Evolutionary conservation across 2,329 filamentous ascomycete genomes (phyloP).

Genomic region (Phaeosphaeriaceae sp.): DNA sequence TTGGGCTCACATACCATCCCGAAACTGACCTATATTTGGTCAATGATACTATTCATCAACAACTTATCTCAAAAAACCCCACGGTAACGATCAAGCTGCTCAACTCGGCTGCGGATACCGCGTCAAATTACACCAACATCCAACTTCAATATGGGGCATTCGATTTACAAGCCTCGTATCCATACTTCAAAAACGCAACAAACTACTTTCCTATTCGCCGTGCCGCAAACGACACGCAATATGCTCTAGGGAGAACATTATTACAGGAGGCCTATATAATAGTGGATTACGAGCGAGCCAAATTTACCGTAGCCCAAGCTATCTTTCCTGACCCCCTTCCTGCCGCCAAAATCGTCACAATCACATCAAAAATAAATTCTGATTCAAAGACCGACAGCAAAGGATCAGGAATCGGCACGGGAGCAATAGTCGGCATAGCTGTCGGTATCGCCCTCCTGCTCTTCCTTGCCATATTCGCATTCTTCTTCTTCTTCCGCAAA

Average conservation of each 20-base stretch:
- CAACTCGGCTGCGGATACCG: constrained; percentile 37
- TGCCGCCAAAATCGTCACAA: constrained; percentile 36
- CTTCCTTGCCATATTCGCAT: constrained; percentile 23
- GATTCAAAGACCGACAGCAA: constrained; percentile 1
- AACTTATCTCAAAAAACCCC: constrained; percentile 39
- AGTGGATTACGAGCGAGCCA: constrained; percentile 55
- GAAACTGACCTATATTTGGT: constrained; percentile 48
- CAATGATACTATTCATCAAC: constrained; percentile 45
- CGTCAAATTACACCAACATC: constrained; percentile 50
- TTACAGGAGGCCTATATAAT: constrained; percentile 68
- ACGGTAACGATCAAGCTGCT: constrained; percentile 47
- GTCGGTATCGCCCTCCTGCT: constrained; percentile 27
- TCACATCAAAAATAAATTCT: constrained; percentile 16
- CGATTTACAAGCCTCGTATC: constrained; percentile 56
- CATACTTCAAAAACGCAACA: constrained; percentile 65
- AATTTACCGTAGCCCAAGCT: constrained; percentile 55
- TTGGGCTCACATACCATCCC: constrained; percentile 49
- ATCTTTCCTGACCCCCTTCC: constrained; percentile 39
- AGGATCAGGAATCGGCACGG: constrained; percentile 25
- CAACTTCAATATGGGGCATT: constrained; percentile 57
- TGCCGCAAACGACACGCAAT: constrained; percentile 60
- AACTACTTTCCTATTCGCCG: constrained; percentile 71
- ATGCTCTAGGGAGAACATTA: constrained; percentile 70
- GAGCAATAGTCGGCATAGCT: constrained; percentile 43
- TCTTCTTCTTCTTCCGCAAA: constrained; percentile 32